phyloP scores from a whole-genome alignment of 2,329 filamentous ascomycete genomes.

The Fusarium cyanostomum region DNA sequence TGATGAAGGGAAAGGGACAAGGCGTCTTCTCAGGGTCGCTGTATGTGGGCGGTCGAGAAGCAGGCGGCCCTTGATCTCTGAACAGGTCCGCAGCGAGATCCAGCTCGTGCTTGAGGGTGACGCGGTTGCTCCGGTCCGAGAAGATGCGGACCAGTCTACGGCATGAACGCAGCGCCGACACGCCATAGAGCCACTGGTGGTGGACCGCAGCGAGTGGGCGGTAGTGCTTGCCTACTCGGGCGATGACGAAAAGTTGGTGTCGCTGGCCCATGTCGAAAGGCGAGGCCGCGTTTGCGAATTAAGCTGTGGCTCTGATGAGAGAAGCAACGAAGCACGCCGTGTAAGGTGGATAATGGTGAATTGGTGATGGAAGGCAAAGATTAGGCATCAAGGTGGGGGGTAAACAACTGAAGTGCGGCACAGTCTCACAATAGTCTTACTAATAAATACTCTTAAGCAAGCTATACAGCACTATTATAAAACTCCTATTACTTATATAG shows the following conservation, averaged over 20 bases:
- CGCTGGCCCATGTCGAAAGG: conserved; percentile 17
- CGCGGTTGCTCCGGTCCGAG: conserved; percentile 9
- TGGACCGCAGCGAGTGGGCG: conserved; percentile 19
- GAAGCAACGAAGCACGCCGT: too few relatives aligned
- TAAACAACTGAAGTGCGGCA: too few relatives aligned
- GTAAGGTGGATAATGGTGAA: too few relatives aligned
- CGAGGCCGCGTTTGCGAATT: too few relatives aligned
- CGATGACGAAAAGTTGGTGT: conserved; percentile 31
- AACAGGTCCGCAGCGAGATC: conserved; percentile 3
- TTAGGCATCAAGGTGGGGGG: too few relatives aligned
- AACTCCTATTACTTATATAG: too few relatives aligned
- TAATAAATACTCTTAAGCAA: too few relatives aligned
- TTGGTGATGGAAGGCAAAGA: too few relatives aligned
- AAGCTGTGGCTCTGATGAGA: too few relatives aligned
- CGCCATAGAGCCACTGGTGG: conserved; percentile 24
- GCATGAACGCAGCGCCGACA: conserved; percentile 15
- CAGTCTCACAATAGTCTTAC: too few relatives aligned
- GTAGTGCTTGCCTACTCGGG: conserved; percentile 15
- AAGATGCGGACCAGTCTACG: conserved; percentile 18
- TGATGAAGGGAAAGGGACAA: conserved; percentile 18
- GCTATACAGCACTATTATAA: too few relatives aligned
- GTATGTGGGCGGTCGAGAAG: not conserved
- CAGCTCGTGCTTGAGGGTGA: conserved; percentile 9
- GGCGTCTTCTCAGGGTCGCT: not conserved
- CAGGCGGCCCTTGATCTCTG: not conserved